phyloP scores from a whole-genome alignment of 2,329 filamentous ascomycete genomes.

The Curvularia sp. region DNA sequence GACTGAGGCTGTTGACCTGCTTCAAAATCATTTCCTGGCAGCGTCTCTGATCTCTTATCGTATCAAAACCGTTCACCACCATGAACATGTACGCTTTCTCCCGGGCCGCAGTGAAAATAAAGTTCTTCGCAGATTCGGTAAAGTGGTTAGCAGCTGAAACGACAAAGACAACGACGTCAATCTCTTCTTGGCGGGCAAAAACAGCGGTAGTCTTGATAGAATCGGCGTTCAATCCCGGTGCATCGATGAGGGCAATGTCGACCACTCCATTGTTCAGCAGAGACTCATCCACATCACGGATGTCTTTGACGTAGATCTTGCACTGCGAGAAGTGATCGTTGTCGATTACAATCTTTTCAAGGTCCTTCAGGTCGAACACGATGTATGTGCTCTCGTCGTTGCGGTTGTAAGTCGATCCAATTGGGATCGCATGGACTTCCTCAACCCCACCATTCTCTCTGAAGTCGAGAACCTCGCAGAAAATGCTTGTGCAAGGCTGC shows the following conservation, averaged over 20 bases:
- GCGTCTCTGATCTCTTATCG: conserved; percentile 87
- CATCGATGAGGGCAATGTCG: conserved; percentile 96
- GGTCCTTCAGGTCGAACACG: conserved; percentile 75
- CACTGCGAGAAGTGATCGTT: conserved; percentile 90
- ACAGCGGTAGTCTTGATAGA: conserved; percentile 97
- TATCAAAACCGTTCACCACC: conserved; percentile 96
- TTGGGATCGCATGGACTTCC: conserved; percentile 94
- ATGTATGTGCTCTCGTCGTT: conserved; percentile 95
- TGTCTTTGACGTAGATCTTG: conserved; percentile 95
- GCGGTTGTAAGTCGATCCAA: conserved; percentile 78
- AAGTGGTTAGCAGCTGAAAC: conserved; percentile 98
- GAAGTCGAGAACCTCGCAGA: conserved; percentile 94
- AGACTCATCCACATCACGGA: conserved; percentile 87
- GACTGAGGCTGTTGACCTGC: conserved; percentile 86
- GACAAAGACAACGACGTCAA: conserved; percentile 98
- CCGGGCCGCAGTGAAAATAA: conserved; percentile 91
- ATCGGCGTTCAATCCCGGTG: conserved; percentile 92
- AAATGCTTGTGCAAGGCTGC: conserved; percentile 97
- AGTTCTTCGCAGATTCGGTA: conserved; percentile 95
- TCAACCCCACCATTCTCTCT: conserved; percentile 89
- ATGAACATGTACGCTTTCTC: conserved; percentile 99
- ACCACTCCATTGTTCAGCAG: conserved; percentile 97
- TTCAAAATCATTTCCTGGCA: conserved; percentile 94
- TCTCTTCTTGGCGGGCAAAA: conserved; percentile 96
- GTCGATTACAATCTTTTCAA: conserved; percentile 90